phyloP scores from a whole-genome alignment of 306 rosid species.

The Corylus heterophylla region DNA sequence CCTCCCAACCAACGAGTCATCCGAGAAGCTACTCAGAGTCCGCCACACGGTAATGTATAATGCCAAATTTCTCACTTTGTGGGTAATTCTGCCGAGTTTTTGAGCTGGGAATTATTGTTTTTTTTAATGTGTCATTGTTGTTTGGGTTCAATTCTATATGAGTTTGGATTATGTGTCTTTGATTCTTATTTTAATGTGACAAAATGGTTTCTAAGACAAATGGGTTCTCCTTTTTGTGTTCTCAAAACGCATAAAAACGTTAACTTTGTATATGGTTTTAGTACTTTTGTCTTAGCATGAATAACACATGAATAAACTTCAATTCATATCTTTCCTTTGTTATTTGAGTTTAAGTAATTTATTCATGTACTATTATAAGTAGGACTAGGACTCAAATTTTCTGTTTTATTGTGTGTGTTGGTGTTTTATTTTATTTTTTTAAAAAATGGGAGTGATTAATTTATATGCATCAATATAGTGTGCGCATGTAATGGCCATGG shows the following conservation, averaged over 20 bases:
- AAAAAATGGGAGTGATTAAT: conserved; percentile 25
- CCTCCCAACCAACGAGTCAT: conserved; percentile 86
- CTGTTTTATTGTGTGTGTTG: background rate
- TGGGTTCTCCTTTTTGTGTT: background rate
- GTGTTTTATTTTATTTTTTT: background rate
- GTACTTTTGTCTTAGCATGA: background rate
- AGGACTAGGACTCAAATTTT: background rate
- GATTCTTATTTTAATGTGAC: background rate
- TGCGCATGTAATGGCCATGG: conserved; percentile 99
- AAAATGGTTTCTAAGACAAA: background rate
- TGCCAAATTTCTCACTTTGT: background rate
- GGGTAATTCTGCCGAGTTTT: background rate
- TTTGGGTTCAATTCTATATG: background rate
- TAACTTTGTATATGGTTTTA: background rate
- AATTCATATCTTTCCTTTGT: background rate
- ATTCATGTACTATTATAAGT: background rate
- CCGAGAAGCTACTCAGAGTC: conserved; percentile 73
- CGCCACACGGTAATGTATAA: conserved; percentile 78
- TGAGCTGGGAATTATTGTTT: background rate
- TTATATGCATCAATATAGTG: conserved; percentile 49
- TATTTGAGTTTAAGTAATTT: background rate
- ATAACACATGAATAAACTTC: background rate
- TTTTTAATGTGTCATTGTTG: background rate
- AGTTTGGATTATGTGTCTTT: background rate
- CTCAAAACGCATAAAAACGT: background rate